Conservation (phyloP, 805 yeast species). For the Saccharomyces jurei region DNA sequence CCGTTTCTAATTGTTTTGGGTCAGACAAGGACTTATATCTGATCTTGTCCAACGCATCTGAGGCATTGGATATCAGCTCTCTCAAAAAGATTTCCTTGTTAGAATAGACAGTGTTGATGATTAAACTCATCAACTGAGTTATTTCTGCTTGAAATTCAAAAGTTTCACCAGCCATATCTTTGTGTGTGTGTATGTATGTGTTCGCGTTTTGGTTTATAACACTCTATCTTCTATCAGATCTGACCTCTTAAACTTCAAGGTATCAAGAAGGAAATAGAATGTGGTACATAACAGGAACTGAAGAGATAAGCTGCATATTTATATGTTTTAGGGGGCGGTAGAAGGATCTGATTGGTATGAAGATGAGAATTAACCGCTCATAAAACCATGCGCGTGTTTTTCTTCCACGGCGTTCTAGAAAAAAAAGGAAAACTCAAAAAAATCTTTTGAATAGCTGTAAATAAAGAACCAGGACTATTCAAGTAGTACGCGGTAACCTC, state of each 20-base stretch:
- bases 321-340: neutral
- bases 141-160: conserved; percentile 99
- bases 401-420: neutral
- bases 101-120: conserved; percentile 99
- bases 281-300: neutral
- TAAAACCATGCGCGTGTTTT: neutral
- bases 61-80: conserved; percentile 97
- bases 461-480: neutral
- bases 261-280: neutral
- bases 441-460: no score
- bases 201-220: neutral
- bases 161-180: conserved; percentile 57
- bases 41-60: conserved; percentile 98
- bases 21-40: conserved; percentile 94
- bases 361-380: neutral
- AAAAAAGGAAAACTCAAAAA: neutral
- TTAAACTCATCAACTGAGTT: conserved; percentile 99
- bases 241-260: neutral
- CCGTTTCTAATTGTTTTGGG: conserved; percentile 84
- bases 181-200: neutral
- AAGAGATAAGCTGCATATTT: neutral
- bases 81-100: conserved; percentile 98
- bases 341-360: neutral
- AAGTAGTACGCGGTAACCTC: neutral
- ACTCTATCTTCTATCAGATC: neutral